Evolutionary conservation across 805 yeast genomes (phyloP).

Genomic region (Ogataea parapolymorpha): DNA sequence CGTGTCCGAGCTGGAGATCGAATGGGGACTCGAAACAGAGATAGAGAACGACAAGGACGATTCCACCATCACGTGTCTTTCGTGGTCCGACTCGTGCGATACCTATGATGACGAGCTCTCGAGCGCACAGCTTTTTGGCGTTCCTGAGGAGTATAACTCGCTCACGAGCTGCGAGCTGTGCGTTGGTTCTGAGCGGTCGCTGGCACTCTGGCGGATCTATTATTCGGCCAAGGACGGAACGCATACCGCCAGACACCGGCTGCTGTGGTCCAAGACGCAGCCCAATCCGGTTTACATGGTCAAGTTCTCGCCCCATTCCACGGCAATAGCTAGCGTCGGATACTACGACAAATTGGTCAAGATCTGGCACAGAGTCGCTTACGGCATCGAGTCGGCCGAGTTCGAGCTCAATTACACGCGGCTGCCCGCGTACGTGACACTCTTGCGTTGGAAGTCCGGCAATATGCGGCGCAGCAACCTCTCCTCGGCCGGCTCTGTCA

Average conservation of each 20-base stretch:
- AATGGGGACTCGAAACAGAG: slow-evolving; percentile 32
- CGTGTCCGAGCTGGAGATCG: slow-evolving; percentile 28
- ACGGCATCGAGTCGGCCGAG: slow-evolving; percentile 56
- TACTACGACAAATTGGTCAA: slow-evolving; percentile 65
- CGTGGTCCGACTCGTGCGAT: slow-evolving; percentile 37
- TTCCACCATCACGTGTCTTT: slow-evolving; percentile 28
- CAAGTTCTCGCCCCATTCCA: slow-evolving; percentile 63
- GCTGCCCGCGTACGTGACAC: slow-evolving; percentile 59
- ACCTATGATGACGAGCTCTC: slow-evolving; percentile 26
- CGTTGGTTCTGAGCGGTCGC: slow-evolving; percentile 49
- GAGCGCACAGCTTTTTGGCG: slow-evolving; percentile 27
- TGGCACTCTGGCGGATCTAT: slow-evolving; percentile 52
- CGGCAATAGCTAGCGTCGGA: slow-evolving; percentile 61
- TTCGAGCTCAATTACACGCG: slow-evolving; percentile 68
- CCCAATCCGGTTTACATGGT: slow-evolving; percentile 59
- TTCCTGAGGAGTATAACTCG: slow-evolving; percentile 35
- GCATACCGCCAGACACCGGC: slow-evolving; percentile 18
- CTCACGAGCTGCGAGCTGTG: slow-evolving; percentile 50
- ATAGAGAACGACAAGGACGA: slow-evolving; percentile 22
- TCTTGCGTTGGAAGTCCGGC: slow-evolving; percentile 52
- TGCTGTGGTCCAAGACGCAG: slow-evolving; percentile 49
- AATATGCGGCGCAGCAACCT: slow-evolving; percentile 1
- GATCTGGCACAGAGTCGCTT: slow-evolving; percentile 73
- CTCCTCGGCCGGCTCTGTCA: slow-evolving; percentile 10
- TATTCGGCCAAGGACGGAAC: slow-evolving; percentile 23